Evolutionary conservation across 208 protist genomes (phyloP), one percentile per base, ranked within the genome.

Genomic region (Trypanosoma scelopori): DNA sequence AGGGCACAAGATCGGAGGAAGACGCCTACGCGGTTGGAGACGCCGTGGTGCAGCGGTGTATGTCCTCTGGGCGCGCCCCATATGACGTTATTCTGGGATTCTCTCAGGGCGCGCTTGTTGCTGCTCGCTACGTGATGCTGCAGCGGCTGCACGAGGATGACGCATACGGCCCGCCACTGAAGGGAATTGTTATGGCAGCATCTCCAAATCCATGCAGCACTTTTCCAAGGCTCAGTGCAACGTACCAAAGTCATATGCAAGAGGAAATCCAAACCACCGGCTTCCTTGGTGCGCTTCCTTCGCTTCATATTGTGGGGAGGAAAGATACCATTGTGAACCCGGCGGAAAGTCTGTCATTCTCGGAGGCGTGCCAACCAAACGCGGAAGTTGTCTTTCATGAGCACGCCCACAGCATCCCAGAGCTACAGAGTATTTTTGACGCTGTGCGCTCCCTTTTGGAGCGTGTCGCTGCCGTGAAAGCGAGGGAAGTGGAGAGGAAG

Each of bases 321-420:
- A 84, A 85, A 57, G 90, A 95, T 41, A 39, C 53, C 23, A 81
- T 95, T 46, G 89, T 95, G n/a, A 27, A 68, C 0, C 71, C 85
- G 9, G 74, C 51, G 42, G 87, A 89, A 63, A 91, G 83, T 48
- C 45, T 50, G 0, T 65, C 65, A n/a, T 88, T 95, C 56, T 78
- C 79, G 23, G 52, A 71, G 61, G 82, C 74, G 7, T 91, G 85
- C 58, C 78, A 78, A 43, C 65, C 74, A 15, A 46, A 76, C 15
- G 79, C 81, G 18, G 73, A 76, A 27, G n/a, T 85, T 20, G 52
- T 89, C 35, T 55, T 75, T 13, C 90, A 95, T 74, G 86, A 88
- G 16, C 90, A 95, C 72, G 87, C 82, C 20, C 90, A 95, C 76
- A 87, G 81, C 66, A 62, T 93, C n/a, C 85, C 90, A 13, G 71